Evolutionary conservation across 306 rosid species (phyloP).

Genomic region (Neltuma alba): DNA sequence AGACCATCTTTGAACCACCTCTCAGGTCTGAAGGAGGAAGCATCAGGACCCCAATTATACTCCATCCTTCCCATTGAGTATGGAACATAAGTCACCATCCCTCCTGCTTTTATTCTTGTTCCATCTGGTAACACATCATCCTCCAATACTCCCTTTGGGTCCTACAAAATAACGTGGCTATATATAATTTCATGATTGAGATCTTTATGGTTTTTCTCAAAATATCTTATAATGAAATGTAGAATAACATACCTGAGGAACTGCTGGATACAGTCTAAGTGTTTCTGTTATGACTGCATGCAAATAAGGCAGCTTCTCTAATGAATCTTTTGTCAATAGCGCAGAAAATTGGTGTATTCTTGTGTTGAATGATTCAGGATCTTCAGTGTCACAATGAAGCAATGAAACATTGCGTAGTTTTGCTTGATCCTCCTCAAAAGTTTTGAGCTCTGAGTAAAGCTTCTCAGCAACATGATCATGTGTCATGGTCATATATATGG

Average conservation of each 20-base stretch:
- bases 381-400: slow-evolving; percentile 49
- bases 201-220: no score
- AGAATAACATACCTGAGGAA: slow-evolving; percentile 73
- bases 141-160: slow-evolving; percentile 83
- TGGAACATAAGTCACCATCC: slow-evolving; percentile 96
- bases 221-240: no score
- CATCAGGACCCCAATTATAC: slow-evolving; percentile 91
- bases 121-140: slow-evolving; percentile 95
- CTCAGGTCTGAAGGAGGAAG: slow-evolving; percentile 76
- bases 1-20: slow-evolving; percentile 82
- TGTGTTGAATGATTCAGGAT: slow-evolving; percentile 59
- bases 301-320: slow-evolving; percentile 66
- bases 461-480: slow-evolving; percentile 70
- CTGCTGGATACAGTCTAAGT: slow-evolving; percentile 88
- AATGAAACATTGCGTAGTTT: slow-evolving; percentile 57
- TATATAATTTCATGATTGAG: not conserved
- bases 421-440: slow-evolving; percentile 68
- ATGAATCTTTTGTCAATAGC: slow-evolving; percentile 69
- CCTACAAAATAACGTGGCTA: slow-evolving; percentile 40
- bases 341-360: slow-evolving; percentile 63
- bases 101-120: slow-evolving; percentile 89
- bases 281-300: slow-evolving; percentile 95
- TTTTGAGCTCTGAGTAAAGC: slow-evolving; percentile 71
- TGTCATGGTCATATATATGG: slow-evolving; percentile 80
- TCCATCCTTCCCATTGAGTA: slow-evolving; percentile 98